These are phyloP conservation scores for Sarocladium oryzae DNA, from an alignment of 2,329 filamentous ascomycete genomes.

Conservation along the genomic window DNA sequence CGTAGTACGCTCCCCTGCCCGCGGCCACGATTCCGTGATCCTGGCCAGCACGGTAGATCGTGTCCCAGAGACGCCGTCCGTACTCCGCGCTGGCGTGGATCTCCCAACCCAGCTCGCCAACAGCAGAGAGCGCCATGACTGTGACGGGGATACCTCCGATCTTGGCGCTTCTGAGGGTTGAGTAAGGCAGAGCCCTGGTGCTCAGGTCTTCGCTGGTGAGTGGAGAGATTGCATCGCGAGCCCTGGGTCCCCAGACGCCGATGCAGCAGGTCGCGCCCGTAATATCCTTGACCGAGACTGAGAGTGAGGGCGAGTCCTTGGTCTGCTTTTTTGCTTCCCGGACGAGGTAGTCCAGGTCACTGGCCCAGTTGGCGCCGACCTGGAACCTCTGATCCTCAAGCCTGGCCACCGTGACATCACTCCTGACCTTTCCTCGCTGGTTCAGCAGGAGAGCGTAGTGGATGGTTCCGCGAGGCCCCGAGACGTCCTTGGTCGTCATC, in stretches of 20 bases:
- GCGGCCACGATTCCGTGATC: constrained; percentile 50
- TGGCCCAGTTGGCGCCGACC: constrained; percentile 48
- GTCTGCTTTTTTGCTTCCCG: constrained; percentile 45
- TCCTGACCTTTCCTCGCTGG: constrained; percentile 43
- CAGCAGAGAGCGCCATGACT: constrained; percentile 49
- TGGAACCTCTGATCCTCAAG: constrained; percentile 45
- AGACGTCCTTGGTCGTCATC: constrained; percentile 44
- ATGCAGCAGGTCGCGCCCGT: constrained; percentile 55
- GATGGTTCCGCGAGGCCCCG: constrained; percentile 39
- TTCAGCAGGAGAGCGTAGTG: constrained; percentile 53
- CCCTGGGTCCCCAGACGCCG: constrained; percentile 55
- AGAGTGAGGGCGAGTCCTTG: constrained; percentile 30
- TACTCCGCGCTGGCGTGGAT: constrained; percentile 54
- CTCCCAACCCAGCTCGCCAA: constrained; percentile 58
- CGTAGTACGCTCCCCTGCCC: constrained; percentile 51
- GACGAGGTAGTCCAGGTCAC: constrained; percentile 47
- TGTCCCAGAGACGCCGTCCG: constrained; percentile 53
- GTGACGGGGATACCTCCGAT: constrained; percentile 51
- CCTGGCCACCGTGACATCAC: constrained; percentile 51
- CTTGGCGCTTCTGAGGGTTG: constrained; percentile 39
- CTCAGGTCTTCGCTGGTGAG: constrained; percentile 40
- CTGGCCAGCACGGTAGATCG: constrained; percentile 47
- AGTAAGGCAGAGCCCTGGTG: constrained; percentile 40
- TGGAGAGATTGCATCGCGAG: constrained; percentile 41
- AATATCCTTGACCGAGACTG: constrained; percentile 49